Conservation (phyloP, 2,329 filamentous ascomycete species). For the Diplodia corticola region DNA sequence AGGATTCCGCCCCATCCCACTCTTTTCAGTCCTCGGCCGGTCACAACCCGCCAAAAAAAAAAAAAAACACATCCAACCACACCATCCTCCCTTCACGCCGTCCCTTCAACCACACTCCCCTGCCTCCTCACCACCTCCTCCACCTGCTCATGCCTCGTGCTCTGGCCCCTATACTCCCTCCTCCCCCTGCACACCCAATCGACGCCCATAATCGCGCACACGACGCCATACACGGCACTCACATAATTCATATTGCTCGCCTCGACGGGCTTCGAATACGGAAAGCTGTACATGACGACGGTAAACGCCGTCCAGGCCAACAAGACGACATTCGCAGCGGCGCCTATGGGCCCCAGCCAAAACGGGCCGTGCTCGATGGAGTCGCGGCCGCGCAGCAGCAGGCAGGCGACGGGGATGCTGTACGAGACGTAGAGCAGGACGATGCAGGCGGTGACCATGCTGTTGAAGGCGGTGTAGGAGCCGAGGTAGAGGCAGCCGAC, state of each 20-base stretch:
- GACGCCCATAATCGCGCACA: constrained; percentile 31
- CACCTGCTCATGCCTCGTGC: constrained; percentile 32
- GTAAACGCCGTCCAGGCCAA: constrained; percentile 53
- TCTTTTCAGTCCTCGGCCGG: not conserved
- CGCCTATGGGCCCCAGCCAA: constrained; percentile 48
- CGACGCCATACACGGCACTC: constrained; percentile 30
- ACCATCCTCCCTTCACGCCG: not conserved
- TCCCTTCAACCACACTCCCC: constrained; percentile 23
- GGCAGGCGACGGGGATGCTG: constrained; percentile 47
- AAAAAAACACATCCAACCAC: not conserved
- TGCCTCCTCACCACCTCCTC: constrained; percentile 27
- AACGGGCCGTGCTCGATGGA: constrained; percentile 50
- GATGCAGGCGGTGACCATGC: constrained; percentile 47
- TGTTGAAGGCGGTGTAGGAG: constrained; percentile 45
- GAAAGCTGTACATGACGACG: constrained; percentile 49
- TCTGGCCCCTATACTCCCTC: constrained; percentile 35
- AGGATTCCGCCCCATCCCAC: not conserved
- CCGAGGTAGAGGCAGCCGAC: constrained; percentile 50
- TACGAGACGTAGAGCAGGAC: constrained; percentile 43
- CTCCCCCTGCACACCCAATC: constrained; percentile 35
- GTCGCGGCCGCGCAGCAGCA: constrained; percentile 48
- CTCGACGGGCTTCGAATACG: constrained; percentile 34
- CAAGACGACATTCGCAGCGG: constrained; percentile 47
- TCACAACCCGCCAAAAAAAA: not conserved
- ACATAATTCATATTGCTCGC: constrained; percentile 38